Conservation (phyloP, 176 grass and related monocot genomes). For the Rhynchospora pubera region DNA sequence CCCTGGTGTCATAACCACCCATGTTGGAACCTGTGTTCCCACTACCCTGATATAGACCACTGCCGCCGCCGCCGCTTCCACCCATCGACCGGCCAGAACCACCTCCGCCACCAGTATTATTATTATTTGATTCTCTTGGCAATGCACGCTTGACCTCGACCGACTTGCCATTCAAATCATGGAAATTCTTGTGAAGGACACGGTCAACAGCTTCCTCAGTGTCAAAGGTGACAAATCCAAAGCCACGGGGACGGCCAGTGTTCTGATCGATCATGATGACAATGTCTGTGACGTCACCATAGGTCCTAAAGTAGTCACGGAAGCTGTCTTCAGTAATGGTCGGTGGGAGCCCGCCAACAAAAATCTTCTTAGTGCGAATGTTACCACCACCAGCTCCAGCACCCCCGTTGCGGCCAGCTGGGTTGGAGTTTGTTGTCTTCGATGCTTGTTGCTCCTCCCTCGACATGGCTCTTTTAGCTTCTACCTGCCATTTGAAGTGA, state of each 20-base stretch:
- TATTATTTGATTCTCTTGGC: conserved; percentile 77
- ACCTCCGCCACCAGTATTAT: conserved; percentile 39
- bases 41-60: conserved; percentile 57
- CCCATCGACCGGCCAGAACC: conserved; percentile 22
- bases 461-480: conserved; percentile 90
- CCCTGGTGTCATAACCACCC: conserved; percentile 71
- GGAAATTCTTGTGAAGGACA: conserved; percentile 91
- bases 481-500: conserved; percentile 54
- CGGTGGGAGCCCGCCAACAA: conserved; percentile 83
- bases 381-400: conserved; percentile 8
- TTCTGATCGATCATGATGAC: conserved; percentile 99
- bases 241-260: conserved; percentile 80
- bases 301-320: conserved; percentile 77
- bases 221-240: conserved; percentile 94
- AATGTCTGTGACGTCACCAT: conserved; percentile 59
- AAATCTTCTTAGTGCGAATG: conserved; percentile 84
- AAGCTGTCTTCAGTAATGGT: conserved; percentile 79
- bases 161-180: conserved; percentile 77
- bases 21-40: conserved; percentile 41
- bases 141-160: conserved; percentile 93
- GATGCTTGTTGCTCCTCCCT: conserved; percentile 89
- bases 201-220: conserved; percentile 77
- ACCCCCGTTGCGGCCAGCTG: conserved; percentile 32
- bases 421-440: conserved; percentile 54
- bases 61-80: conserved; percentile 39